phyloP scores from a whole-genome alignment of 176 grass and related monocot species.

The Oryza rufipogon region DNA sequence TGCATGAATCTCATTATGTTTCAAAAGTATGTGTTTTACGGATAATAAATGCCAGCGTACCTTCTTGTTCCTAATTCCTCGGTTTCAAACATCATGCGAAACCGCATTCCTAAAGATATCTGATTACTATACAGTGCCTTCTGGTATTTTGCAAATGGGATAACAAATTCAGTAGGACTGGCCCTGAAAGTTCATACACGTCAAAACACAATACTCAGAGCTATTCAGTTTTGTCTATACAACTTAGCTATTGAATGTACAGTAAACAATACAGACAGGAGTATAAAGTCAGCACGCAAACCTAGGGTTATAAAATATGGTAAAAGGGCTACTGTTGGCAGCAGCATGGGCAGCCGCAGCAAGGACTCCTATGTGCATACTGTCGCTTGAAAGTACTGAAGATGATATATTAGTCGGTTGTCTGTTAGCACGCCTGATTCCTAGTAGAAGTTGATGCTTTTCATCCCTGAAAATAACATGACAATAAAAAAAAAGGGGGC shows the following conservation, averaged over 20 bases:
- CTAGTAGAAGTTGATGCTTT: conserved; percentile 91
- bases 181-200: conserved; percentile 65
- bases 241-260: not conserved
- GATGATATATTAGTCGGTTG: conserved; percentile 93
- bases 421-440: conserved; percentile 83
- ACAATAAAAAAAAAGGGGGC: conserved; percentile 28
- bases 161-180: conserved; percentile 95
- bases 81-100: conserved; percentile 97
- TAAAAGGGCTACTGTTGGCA: conserved; percentile 92
- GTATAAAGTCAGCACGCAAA: conserved; percentile 38
- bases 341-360: conserved; percentile 98
- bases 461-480: conserved; percentile 67
- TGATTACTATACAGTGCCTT: conserved; percentile 92
- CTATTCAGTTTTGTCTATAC: not conserved
- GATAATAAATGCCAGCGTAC: conserved; percentile 42
- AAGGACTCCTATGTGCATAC: conserved; percentile 99
- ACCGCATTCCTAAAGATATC: conserved; percentile 94
- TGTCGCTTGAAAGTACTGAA: conserved; percentile 96
- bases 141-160: conserved; percentile 99
- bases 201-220: conserved; percentile 15
- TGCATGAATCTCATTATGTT: not conserved
- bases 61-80: conserved; percentile 94
- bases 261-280: not conserved
- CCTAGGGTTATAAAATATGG: conserved; percentile 99
- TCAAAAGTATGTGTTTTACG: not conserved